Evolutionary conservation across 2,329 filamentous ascomycete species (phyloP).

Genomic region (Neonectria faginata): DNA sequence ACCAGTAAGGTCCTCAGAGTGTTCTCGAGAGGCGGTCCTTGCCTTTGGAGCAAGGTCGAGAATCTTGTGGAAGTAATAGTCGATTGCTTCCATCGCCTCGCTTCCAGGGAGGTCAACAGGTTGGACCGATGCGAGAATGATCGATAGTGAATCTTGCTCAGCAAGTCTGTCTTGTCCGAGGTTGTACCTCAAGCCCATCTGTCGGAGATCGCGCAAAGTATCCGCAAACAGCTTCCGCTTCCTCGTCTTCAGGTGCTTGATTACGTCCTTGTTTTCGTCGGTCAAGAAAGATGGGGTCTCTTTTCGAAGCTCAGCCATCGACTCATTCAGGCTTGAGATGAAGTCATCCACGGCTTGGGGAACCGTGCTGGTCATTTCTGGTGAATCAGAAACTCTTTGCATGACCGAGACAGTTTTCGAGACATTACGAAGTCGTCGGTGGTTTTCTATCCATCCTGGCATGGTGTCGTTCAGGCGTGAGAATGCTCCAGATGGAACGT

Average conservation of each 20-base stretch:
- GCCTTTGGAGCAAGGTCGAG: constrained; percentile 78
- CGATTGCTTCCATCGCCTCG: constrained; percentile 54
- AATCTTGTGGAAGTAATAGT: constrained; percentile 83
- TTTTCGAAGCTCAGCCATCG: constrained; percentile 80
- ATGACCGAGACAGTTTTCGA: constrained; percentile 80
- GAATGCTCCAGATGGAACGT: constrained; percentile 34
- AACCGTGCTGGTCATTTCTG: constrained; percentile 65
- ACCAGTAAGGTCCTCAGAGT: constrained; percentile 85
- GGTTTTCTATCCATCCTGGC: constrained; percentile 56
- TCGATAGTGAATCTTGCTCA: constrained; percentile 77
- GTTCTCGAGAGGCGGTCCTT: constrained; percentile 75
- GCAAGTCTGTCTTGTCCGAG: constrained; percentile 78
- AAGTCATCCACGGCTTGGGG: constrained; percentile 74
- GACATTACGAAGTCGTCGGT: constrained; percentile 78
- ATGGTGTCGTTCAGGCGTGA: constrained; percentile 43
- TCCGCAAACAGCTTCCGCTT: constrained; percentile 94
- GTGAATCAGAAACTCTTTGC: constrained; percentile 69
- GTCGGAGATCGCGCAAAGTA: constrained; percentile 81
- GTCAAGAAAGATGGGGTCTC: constrained; percentile 85
- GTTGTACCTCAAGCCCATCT: constrained; percentile 92
- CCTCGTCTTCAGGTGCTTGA: constrained; percentile 90
- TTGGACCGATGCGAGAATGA: constrained; percentile 72
- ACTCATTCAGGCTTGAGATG: constrained; percentile 73
- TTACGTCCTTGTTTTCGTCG: constrained; percentile 84
- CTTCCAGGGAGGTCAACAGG: constrained; percentile 51